A percentile compares a stretch with the other conserved stretches of the same genome.
These are phyloP conservation scores for Bipolaris oryzae DNA, from an alignment of 2,329 filamentous ascomycete species.

Conservation along the genomic window DNA sequence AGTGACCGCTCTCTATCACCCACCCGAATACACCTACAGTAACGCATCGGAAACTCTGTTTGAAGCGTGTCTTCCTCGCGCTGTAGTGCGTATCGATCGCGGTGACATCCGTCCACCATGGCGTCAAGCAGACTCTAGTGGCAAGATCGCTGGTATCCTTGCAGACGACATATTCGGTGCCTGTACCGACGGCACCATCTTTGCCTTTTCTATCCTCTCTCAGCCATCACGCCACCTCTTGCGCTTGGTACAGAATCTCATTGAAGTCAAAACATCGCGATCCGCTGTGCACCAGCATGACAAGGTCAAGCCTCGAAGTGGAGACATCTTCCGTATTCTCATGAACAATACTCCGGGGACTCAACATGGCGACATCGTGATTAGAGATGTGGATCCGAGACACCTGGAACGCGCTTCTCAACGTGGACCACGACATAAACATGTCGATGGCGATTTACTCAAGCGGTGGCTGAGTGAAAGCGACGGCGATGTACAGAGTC, in stretches of 20 bases:
- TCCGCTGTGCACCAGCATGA: constrained; percentile 21
- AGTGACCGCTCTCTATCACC: constrained; percentile 40
- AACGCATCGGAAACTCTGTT: constrained; percentile 47
- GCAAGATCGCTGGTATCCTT: constrained; percentile 45
- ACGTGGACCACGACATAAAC: constrained; percentile 34
- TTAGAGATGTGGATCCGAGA: constrained; percentile 37
- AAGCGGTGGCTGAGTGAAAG: constrained; percentile 37
- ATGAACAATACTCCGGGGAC: constrained; percentile 30
- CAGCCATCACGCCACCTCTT: constrained; percentile 70
- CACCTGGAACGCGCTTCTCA: constrained; percentile 19
- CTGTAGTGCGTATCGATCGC: constrained; percentile 58
- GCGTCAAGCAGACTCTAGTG: constrained; percentile 28
- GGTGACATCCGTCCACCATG: constrained; percentile 50
- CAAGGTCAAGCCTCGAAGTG: constrained; percentile 19
- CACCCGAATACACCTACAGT: constrained; percentile 23
- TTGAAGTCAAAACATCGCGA: constrained; percentile 29
- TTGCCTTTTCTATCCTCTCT: constrained; percentile 68
- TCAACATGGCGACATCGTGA: constrained; percentile 26
- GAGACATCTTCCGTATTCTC: constrained; percentile 30
- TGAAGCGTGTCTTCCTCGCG: constrained; percentile 50
- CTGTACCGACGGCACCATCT: constrained; percentile 59
- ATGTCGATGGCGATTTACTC: constrained; percentile 53
- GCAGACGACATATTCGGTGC: constrained; percentile 57
- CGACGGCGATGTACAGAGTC: constrained; percentile 22
- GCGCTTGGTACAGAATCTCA: constrained; percentile 72